Evolutionary conservation across 23 red algal species (phyloP).

Genomic region (Rhodosorus marinus): DNA sequence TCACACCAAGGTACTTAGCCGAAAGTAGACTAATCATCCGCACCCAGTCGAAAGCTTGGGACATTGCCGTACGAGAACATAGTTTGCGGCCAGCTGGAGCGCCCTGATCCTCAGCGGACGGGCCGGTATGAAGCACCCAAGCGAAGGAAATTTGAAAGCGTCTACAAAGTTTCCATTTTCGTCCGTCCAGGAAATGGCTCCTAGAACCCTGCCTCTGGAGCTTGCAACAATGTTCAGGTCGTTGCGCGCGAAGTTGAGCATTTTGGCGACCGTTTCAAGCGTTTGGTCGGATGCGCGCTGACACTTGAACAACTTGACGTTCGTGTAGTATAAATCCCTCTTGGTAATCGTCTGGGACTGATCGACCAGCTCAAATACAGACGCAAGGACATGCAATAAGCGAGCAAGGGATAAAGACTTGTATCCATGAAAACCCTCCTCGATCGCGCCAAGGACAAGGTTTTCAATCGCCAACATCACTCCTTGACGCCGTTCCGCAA

Average conservation of each 20-base stretch:
- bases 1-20: background rate
- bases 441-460: too few relatives aligned
- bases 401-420: too few relatives aligned
- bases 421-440: too few relatives aligned
- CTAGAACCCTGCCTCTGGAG: slow-evolving; percentile 25
- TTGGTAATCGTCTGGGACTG: too few relatives aligned
- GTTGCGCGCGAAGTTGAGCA: slow-evolving; percentile 7
- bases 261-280: slow-evolving; percentile 4
- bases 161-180: slow-evolving; percentile 20
- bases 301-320: slow-evolving; percentile 10
- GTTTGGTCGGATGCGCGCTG: slow-evolving; percentile 8
- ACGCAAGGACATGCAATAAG: too few relatives aligned
- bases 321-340: slow-evolving; percentile 32
- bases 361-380: too few relatives aligned
- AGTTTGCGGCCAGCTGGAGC: slow-evolving; percentile 5
- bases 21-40: background rate
- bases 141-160: slow-evolving; percentile 13
- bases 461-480: too few relatives aligned
- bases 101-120: slow-evolving; percentile 19
- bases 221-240: slow-evolving; percentile 33
- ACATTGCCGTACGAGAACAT: slow-evolving; percentile 5
- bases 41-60: background rate
- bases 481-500: too few relatives aligned
- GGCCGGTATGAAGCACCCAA: slow-evolving; percentile 14
- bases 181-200: slow-evolving; percentile 11